Evolutionary conservation across 2,329 filamentous ascomycete genomes (phyloP).

Genomic region (Tolypocladium tropicale): DNA sequence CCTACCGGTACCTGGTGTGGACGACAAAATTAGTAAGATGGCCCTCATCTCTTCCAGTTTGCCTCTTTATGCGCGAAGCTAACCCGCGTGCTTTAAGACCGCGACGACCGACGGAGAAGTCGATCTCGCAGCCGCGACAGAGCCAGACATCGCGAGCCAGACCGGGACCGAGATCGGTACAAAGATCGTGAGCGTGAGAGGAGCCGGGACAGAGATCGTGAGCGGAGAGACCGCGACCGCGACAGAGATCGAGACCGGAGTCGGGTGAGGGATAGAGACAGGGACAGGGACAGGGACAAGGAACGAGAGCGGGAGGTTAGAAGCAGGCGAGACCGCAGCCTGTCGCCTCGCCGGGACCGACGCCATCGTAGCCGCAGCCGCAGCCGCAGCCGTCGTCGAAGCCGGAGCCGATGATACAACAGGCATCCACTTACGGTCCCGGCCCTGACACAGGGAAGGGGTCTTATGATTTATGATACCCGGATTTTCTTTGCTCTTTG

Average conservation of each 20-base stretch:
- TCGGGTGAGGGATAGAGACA: slow-evolving; percentile 24
- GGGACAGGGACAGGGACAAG: slow-evolving; percentile 24
- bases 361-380: slow-evolving; percentile 28
- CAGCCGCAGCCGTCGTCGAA: slow-evolving; percentile 31
- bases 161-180: background rate
- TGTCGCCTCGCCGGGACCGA: slow-evolving; percentile 23
- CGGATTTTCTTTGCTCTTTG: background rate
- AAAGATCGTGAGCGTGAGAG: background rate
- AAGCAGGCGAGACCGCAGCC: slow-evolving; percentile 20
- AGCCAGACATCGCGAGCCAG: slow-evolving; percentile 19
- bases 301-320: slow-evolving; percentile 22
- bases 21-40: slow-evolving; percentile 27
- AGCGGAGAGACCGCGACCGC: slow-evolving; percentile 17
- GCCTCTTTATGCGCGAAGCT: background rate
- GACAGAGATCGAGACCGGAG: slow-evolving; percentile 16
- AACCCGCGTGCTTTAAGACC: slow-evolving; percentile 18
- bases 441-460: background rate
- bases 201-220: slow-evolving; percentile 16
- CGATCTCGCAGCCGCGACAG: slow-evolving; percentile 23
- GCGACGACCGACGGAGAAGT: slow-evolving; percentile 27
- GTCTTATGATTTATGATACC: background rate
- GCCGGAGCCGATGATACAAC: slow-evolving; percentile 10
- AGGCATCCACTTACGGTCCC: background rate
- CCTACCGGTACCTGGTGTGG: slow-evolving; percentile 46
- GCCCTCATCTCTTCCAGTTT: slow-evolving; percentile 11